Evolutionary conservation across 331 rosid species (phyloP), one percentile per base, ranked within the genome.

Genomic region (Acacia pycnantha): DNA sequence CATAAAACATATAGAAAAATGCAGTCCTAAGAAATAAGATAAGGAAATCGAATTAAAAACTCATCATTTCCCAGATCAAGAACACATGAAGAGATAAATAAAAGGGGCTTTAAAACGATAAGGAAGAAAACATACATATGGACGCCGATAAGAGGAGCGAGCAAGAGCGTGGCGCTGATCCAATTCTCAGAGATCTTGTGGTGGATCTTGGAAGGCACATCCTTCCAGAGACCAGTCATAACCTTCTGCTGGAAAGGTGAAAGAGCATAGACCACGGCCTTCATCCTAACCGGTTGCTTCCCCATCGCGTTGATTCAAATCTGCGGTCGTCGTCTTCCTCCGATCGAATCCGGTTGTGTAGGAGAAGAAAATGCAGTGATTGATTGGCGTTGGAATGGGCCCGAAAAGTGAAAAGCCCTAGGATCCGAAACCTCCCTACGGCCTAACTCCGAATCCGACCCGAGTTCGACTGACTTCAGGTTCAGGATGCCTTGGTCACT

Each of bases 231-330:
- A 18, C 98, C 98, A 13, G 87, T 0, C 97, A 92, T 94, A 51
- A 89, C 88, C 91, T 94, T 92, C 94, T 94, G 98, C 91, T 94
- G 98, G 81, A 91, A 92, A 44, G 98, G 98, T 27, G 98, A 94
- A 11, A 94, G 88, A 0, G 94, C 91, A 58, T 94, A 94, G n/a
- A 88, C 77, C 79, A 94, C 98, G 1, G 94, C 92, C 87, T 89
- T 94, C 91, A 94, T 86, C 67, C 88, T 92, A 64, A 92, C 90
- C 11, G 84, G 90, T 5, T 84, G 84, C 87, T 92, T 92, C 78
- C 97, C 98, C 98, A 94, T 94, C 47, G 74, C 9, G 24, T 21
- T 22, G 0, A 21, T 41, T 69, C 74, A 27, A n/a, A 69, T 26
- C 33, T 69, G 53, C 51, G 5, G n/a, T 18, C 8, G 33, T 29